Evolutionary conservation across 177 flowering plant genomes (phyloP).

Genomic region (Telopea speciosissima): DNA sequence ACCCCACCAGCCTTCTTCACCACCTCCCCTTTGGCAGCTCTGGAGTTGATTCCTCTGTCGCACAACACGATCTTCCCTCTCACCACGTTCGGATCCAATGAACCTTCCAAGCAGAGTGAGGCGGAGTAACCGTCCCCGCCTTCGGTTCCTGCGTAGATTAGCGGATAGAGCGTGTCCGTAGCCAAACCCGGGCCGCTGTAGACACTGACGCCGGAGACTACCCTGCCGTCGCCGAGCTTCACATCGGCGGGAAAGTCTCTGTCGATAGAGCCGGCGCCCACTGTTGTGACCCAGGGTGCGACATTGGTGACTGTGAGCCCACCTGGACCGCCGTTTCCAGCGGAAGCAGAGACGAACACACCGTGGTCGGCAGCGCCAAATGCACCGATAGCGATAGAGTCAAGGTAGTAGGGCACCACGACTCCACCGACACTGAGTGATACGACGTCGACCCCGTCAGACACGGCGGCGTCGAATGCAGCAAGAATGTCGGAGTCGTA

Average conservation of each 20-base stretch:
- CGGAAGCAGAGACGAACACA: conserved; percentile 85
- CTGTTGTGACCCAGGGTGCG: conserved; percentile 93
- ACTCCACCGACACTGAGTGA: conserved; percentile 87
- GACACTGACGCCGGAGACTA: conserved; percentile 55
- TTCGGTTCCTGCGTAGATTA: conserved; percentile 65
- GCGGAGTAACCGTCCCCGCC: conserved; percentile 82
- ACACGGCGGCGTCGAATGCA: conserved; percentile 76
- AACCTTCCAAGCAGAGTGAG: conserved; percentile 79
- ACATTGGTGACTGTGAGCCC: conserved; percentile 78
- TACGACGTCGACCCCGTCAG: conserved; percentile 83
- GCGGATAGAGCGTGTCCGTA: conserved; percentile 44
- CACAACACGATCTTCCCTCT: conserved; percentile 81
- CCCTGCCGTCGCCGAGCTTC: conserved; percentile 59
- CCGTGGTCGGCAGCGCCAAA: conserved; percentile 68
- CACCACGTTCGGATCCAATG: conserved; percentile 53
- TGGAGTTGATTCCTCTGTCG: conserved; percentile 76
- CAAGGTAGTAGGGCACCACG: conserved; percentile 76
- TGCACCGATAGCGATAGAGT: conserved; percentile 77
- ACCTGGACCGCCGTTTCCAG: conserved; percentile 93
- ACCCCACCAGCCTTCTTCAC: conserved; percentile 82
- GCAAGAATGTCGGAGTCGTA: conserved; percentile 90
- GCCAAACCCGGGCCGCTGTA: conserved; percentile 68
- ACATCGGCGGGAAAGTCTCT: conserved; percentile 83
- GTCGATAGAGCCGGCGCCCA: conserved; percentile 86
- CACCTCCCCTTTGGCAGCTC: conserved; percentile 75